A percentile compares a stretch with the other conserved stretches of the same genome.
Evolutionary conservation across 2,329 filamentous ascomycete species (phyloP).

Genomic region (Penicillium thymicola): DNA sequence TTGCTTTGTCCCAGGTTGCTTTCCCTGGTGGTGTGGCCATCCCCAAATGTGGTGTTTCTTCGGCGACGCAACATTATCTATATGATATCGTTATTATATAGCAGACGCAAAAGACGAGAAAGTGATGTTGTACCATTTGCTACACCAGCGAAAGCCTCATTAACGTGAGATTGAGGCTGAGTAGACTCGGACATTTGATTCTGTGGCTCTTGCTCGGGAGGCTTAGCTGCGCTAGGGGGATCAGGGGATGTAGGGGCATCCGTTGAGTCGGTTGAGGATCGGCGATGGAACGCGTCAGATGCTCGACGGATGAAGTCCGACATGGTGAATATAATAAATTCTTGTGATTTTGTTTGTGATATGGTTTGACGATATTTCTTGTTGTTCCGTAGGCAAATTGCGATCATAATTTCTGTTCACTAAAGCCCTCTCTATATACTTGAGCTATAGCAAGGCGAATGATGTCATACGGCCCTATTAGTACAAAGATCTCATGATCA

Average conservation of each 20-base stretch:
- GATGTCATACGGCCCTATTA: background rate
- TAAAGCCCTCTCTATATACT: background rate
- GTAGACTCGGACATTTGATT: background rate
- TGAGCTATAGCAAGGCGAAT: background rate
- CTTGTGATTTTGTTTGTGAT: background rate
- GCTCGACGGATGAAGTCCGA: conserved; percentile 15
- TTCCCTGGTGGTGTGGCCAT: conserved; percentile 2
- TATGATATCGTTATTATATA: conserved; percentile 1
- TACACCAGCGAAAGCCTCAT: conserved; percentile 2
- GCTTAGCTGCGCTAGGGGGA: background rate
- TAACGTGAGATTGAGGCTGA: conserved; percentile 4
- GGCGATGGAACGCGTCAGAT: conserved; percentile 14
- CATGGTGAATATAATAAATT: conserved; percentile 1
- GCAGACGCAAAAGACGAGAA: background rate
- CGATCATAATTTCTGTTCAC: background rate
- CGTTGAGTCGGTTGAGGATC: conserved; percentile 9
- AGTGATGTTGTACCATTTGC: conserved; percentile 2
- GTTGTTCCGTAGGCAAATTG: no score
- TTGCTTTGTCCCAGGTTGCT: conserved; percentile 3
- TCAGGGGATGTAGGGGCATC: background rate
- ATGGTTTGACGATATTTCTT: background rate
- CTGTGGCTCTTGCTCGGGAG: background rate
- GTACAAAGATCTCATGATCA: background rate
- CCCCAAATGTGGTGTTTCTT: conserved; percentile 7
- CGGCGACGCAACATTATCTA: conserved; percentile 1